Evolutionary conservation across 495 filamentous ascomycete genomes (phyloP), one percentile per base, ranked within the genome.

Genomic region (Penicillium lividum): DNA sequence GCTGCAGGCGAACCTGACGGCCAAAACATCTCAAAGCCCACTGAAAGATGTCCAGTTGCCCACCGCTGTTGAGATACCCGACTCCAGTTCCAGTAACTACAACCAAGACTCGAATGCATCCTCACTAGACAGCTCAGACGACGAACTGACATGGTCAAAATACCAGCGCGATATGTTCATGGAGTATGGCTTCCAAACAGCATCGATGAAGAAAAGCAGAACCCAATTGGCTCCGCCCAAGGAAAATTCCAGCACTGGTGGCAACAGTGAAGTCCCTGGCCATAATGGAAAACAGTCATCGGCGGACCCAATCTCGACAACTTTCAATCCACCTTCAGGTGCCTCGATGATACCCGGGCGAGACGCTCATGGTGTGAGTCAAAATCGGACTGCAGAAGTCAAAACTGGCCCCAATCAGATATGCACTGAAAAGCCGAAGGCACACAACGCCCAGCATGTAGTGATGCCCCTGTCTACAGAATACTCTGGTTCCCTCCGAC

Each of bases 121-220:
- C 25, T 54, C 56, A 7, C 33, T 34, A 3, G 56, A 62, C 9
- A 48, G 53, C 30, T 30, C 27, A 9, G 22, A 54, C 3, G 53
- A 56, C 1, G 31, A 38, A 51, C 54, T 48, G 38, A 51, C 52
- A 27, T 61, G 45, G 47, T 56, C 54, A 38, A 69, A 67, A 53
- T 69, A 58, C 42, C 56, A 64, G 42, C 54, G 61, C 38, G 64
- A 66, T 44, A 69, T 69, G 58, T 53, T 69, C 33, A n/a, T 58
- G 42, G 58, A 67, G 29, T 69, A 67, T 48, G 66, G 66, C 6
- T 56, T 69, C 53, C 38, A 63, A 49, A 49, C 28, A 6, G 28
- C 8, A 30, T 49, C 46, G 11, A 49, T 16, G 28, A 49, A 49
- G 28, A 49, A 49, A 11, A 49, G 28, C 27, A n/a, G 13, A 16